Evolutionary conservation across 345 rosid genomes (phyloP), one percentile per base, ranked within the genome.

Genomic region (Brassica nigra): DNA sequence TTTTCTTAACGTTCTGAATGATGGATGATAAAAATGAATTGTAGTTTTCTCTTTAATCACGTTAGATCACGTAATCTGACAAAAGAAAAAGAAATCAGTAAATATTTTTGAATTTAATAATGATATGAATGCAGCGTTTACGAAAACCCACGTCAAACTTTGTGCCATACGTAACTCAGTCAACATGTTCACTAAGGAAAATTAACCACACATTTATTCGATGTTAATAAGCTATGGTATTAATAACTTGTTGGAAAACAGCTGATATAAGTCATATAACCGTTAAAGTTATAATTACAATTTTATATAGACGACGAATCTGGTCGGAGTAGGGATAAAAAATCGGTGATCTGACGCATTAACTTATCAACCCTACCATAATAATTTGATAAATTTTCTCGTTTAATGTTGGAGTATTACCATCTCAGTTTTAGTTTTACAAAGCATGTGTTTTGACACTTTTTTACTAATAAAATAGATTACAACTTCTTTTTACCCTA

Each of bases 171-270:
- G 36, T 61, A 61, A 61, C 27, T 5, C 27, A 37, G 54, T 76
- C 75, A 77, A 70, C 10, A 49, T 49, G 71, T 23, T 63, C 14
- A 18, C 63, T 69, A 34, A 34, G 23, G 42, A 58, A n/a, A 52
- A 34, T 77, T 23, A 70, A n/a, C 64, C 49, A 62, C 62, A 5
- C 0, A 18, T 30, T 23, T 33, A 9, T 23, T 77, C 27, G 31
- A 59, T 59, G 7, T 1, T 37, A 57, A 10, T 36, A 34, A 66
- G 4, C 18, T 4, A 5, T 49, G 57, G 18, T 49, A 10, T 64
- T 28, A 65, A 71, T 54, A 54, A 54, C 47, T 62, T 16, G 37
- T 49, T 62, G 72, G 20, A 28, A 27, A 39, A 71, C 67, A 78
- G 61, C 76, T 71, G 11, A 18, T 18, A 18, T 18, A 18, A 18